phyloP scores from a whole-genome alignment of 1,284 basidiomycete genomes.

The Tilletia indica region DNA sequence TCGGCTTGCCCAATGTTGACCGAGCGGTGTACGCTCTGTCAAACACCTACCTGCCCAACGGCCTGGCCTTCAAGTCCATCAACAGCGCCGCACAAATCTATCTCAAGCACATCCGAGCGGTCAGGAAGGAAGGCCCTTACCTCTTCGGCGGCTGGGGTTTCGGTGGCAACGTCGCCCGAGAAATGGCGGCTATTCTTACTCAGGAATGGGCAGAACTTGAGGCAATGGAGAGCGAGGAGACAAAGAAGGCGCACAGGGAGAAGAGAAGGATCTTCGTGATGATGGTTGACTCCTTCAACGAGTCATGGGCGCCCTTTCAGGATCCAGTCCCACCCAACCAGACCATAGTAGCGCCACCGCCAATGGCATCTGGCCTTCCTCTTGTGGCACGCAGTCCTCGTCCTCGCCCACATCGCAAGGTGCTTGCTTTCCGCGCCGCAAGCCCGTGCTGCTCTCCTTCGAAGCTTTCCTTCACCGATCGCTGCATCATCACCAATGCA shows the following conservation, averaged over 20 bases:
- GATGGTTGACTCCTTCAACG: constrained; percentile 5
- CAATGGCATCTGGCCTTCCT: neutral
- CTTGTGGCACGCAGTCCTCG: no score
- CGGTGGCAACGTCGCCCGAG: constrained; percentile 15
- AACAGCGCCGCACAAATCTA: neutral
- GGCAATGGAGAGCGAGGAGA: neutral
- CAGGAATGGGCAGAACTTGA: constrained; percentile 1
- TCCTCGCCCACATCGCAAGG: neutral
- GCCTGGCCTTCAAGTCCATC: constrained; percentile 10
- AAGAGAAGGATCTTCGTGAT: neutral
- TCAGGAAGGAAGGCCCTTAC: neutral
- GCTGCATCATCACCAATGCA: neutral
- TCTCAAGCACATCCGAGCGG: constrained; percentile 7
- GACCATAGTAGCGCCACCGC: neutral
- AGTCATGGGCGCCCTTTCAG: neutral
- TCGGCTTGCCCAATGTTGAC: neutral
- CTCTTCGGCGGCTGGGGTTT: constrained; percentile 8
- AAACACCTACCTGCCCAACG: constrained; percentile 13
- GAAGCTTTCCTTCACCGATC: neutral
- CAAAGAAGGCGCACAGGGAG: neutral
- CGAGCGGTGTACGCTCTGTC: constrained; percentile 4
- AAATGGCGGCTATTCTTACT: neutral
- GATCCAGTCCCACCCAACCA: neutral
- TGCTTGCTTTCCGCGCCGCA: neutral
- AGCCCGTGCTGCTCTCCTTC: neutral